These are phyloP conservation scores for Solanum pimpinellifolium DNA, from an alignment of 257 asterid species.

Conservation along the genomic window DNA sequence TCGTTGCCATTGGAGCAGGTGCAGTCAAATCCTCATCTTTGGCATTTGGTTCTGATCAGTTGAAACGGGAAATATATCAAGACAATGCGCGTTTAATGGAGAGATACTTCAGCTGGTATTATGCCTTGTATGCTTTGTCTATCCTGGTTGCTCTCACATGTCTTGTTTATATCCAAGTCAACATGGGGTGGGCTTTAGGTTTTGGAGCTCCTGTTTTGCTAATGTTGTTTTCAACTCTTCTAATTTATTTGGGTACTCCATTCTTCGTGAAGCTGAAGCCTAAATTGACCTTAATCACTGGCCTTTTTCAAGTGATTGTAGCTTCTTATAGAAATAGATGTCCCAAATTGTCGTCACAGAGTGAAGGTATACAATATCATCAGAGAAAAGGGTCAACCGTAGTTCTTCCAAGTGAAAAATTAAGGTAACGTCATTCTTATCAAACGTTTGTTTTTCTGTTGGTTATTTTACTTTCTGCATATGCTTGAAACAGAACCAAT, in stretches of 20 bases:
- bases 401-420: conserved; percentile 35
- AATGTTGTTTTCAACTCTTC: conserved; percentile 19
- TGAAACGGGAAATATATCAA: conserved; percentile 13
- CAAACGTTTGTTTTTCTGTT: neutral
- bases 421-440: conserved; percentile 23
- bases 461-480: neutral
- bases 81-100: conserved; percentile 7
- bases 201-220: conserved; percentile 46
- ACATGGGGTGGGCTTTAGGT: conserved; percentile 64
- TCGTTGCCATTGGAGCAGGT: conserved; percentile 68
- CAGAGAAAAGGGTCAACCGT: conserved; percentile 20
- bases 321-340: conserved; percentile 48
- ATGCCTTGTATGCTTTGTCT: conserved; percentile 29
- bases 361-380: conserved; percentile 12
- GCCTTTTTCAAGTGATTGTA: conserved; percentile 37
- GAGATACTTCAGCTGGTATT: conserved; percentile 60
- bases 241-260: conserved; percentile 41
- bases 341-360: conserved; percentile 2
- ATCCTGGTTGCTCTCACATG: conserved; percentile 36
- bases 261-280: conserved; percentile 39
- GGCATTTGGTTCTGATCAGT: conserved; percentile 69
- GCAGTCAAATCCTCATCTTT: conserved; percentile 46
- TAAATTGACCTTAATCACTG: conserved; percentile 28
- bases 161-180: conserved; percentile 66
- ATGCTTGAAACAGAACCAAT: neutral